Conservation (phyloP, 371 early-diverging fungal species). For the Circinella minor region DNA sequence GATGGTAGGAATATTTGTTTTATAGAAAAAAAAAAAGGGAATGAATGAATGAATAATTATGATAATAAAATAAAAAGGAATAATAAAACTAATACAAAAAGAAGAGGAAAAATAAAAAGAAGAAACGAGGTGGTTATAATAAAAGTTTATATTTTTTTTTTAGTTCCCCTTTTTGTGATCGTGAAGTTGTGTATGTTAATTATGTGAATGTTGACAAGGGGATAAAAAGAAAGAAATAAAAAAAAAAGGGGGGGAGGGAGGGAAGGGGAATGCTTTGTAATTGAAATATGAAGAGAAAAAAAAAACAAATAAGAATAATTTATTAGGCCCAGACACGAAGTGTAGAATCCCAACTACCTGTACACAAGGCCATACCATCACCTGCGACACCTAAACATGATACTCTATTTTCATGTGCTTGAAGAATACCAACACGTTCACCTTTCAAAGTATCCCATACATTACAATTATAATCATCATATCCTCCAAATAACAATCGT, state of each 20-base stretch:
- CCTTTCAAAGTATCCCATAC: slow-evolving; percentile 98
- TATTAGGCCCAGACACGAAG: slow-evolving; percentile 74
- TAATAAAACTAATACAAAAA: too few relatives aligned
- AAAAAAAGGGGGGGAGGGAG: not conserved
- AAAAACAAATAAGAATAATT: not conserved
- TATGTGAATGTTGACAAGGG: too few relatives aligned
- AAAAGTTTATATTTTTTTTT: too few relatives aligned
- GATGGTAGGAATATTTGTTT: too few relatives aligned
- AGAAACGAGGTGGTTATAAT: too few relatives aligned
- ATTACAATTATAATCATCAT: slow-evolving; percentile 98
- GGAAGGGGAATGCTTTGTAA: not conserved
- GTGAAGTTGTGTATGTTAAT: too few relatives aligned
- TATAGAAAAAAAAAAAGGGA: not conserved
- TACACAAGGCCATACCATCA: slow-evolving; percentile 97
- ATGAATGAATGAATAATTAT: not conserved
- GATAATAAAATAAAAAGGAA: not conserved
- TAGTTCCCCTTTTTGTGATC: too few relatives aligned
- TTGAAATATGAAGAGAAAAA: not conserved
- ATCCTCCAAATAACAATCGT: slow-evolving; percentile 95
- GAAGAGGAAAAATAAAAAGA: too few relatives aligned
- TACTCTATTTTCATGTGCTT: slow-evolving; percentile 96
- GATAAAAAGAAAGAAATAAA: not conserved
- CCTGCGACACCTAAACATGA: slow-evolving; percentile 93
- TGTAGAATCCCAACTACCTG: slow-evolving; percentile 96
- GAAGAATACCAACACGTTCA: slow-evolving; percentile 91